A percentile compares a stretch with the other conserved stretches of the same genome.
Evolutionary conservation across 2,329 filamentous ascomycete genomes (phyloP).

Genomic region (Trichoderma polysporum): DNA sequence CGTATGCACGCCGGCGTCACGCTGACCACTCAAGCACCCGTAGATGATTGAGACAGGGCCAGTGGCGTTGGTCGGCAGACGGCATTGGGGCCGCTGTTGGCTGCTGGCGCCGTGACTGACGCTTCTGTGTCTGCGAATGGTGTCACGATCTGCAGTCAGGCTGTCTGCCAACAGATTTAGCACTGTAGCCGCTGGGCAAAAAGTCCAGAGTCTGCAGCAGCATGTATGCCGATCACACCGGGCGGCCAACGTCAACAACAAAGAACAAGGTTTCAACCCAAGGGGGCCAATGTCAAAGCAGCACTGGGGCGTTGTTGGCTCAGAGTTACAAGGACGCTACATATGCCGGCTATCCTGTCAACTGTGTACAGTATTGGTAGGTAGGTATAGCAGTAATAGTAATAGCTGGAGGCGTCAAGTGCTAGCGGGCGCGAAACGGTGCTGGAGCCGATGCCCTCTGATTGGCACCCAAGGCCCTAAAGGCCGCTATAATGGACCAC

Average conservation of each 20-base stretch:
- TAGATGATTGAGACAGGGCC: background rate
- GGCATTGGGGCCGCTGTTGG: background rate
- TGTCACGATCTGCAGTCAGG: conserved; percentile 14
- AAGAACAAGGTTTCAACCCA: background rate
- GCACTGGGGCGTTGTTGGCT: background rate
- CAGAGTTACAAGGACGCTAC: background rate
- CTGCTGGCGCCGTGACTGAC: background rate
- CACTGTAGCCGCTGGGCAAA: background rate
- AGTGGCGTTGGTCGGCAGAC: conserved; percentile 6
- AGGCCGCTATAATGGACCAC: background rate
- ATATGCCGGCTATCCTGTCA: too few relatives aligned
- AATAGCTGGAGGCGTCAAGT: background rate
- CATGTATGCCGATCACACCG: background rate
- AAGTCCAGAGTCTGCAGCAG: background rate
- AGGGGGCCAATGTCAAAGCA: background rate
- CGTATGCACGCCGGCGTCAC: conserved; percentile 9
- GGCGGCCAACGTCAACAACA: background rate
- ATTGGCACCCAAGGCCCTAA: conserved; percentile 13
- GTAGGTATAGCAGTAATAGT: background rate
- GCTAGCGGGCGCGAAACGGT: background rate
- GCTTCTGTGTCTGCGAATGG: conserved; percentile 5
- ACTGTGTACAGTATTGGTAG: too few relatives aligned
- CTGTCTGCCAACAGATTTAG: background rate
- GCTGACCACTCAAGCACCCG: background rate
- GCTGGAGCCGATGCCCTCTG: background rate